A percentile compares a stretch with the other conserved stretches of the same genome.
phyloP scores from a whole-genome alignment of 2,329 filamentous ascomycete genomes.

The Mollisia scopiformis region DNA sequence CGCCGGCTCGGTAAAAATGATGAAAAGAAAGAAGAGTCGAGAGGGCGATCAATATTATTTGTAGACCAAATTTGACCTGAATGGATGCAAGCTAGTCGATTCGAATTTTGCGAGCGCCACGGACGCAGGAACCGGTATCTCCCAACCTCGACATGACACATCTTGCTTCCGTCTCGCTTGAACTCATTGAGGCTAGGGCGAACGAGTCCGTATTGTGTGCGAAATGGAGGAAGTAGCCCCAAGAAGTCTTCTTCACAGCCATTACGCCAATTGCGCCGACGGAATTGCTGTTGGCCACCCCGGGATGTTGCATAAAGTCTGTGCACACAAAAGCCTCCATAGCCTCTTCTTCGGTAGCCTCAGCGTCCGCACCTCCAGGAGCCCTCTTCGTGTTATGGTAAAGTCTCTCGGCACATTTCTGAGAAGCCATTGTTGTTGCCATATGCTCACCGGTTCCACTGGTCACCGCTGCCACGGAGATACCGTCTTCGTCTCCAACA shows the following conservation, averaged over 20 bases:
- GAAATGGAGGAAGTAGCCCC: slow-evolving; percentile 85
- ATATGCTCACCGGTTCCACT: slow-evolving; percentile 98
- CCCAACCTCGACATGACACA: slow-evolving; percentile 82
- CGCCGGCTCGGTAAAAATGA: no score
- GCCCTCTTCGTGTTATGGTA: slow-evolving; percentile 70
- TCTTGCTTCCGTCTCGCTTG: slow-evolving; percentile 71
- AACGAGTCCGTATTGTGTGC: slow-evolving; percentile 93
- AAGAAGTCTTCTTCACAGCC: slow-evolving; percentile 79
- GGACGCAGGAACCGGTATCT: slow-evolving; percentile 33
- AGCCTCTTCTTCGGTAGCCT: slow-evolving; percentile 76
- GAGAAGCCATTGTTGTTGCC: slow-evolving; percentile 91
- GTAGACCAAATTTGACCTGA: no score
- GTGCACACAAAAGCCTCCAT: slow-evolving; percentile 77
- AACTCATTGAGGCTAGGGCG: slow-evolving; percentile 87
- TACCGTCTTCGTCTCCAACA: slow-evolving; percentile 67
- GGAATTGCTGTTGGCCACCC: slow-evolving; percentile 78
- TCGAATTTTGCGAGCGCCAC: slow-evolving; percentile 36
- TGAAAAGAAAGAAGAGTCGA: no score
- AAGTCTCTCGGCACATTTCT: slow-evolving; percentile 82
- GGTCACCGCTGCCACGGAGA: slow-evolving; percentile 81
- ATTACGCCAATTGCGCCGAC: slow-evolving; percentile 90
- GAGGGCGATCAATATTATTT: background rate
- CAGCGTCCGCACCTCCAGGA: slow-evolving; percentile 61
- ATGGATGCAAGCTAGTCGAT: slow-evolving; percentile 30
- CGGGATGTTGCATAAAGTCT: slow-evolving; percentile 94